Evolutionary conservation across 495 filamentous ascomycete genomes (phyloP), one percentile per base, ranked within the genome.

Genomic region (Jackrogersella multiformis): DNA sequence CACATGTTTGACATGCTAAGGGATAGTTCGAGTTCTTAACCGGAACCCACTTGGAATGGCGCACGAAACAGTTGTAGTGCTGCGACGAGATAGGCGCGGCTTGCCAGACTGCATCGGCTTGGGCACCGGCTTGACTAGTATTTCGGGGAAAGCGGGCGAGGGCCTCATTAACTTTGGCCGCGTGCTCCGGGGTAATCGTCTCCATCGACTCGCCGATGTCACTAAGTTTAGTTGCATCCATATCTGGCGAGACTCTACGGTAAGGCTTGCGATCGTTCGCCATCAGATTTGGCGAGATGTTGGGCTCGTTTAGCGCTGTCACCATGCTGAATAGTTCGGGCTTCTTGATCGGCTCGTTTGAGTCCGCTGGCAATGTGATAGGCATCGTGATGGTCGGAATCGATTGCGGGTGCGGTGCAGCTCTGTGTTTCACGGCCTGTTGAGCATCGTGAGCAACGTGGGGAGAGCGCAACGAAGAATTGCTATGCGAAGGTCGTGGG

Each of bases 1-100:
- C 34, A 39, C 73, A 75, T n/a, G 71, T 64, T 18, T 75, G 73
- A 32, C 73, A 75, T 16, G 70, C 42, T 4, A 75, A 54, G 8
- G 73, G 55, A 30, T 73, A 71, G 39, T 58, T 61, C 18, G 32
- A 65, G 53, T 75, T 75, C 51, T 62, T 67, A 49, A 68, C 66
- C 34, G 53, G 30, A 26, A 67, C 36, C 61, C 72, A 66, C 46
- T 44, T 58, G 7, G 8, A 4, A 39, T 75, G 73, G 8, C 56
- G 42, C 5, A 54, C 52, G 18, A 53, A 68, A 44, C 73, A 75
- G 23, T 58, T 57, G 48, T 69, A 62, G 26, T 75, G 73, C 28
- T 59, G 30, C 21, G 56, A 58, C 26, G 48, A 34, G 21, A 75
- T 60, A 4, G 70, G 61, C 5, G 56, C 35, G 2, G 70, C 38